phyloP scores from a whole-genome alignment of 495 filamentous ascomycete species.

The Bacidia gigantensis region DNA sequence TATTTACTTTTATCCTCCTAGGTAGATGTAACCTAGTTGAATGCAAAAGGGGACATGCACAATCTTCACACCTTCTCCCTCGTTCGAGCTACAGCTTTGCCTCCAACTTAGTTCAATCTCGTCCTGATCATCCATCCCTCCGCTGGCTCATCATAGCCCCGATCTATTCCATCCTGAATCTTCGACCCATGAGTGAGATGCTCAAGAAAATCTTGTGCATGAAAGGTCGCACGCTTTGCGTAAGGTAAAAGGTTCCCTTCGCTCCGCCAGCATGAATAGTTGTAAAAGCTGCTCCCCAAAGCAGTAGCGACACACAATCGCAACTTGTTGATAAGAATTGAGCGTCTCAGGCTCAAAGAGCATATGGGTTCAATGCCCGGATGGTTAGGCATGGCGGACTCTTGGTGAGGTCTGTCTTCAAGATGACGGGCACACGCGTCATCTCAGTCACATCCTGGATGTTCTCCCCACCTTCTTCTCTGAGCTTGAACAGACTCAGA shows the following conservation, averaged over 20 bases:
- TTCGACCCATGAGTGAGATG: background rate
- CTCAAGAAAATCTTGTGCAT: background rate
- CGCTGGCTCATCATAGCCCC: background rate
- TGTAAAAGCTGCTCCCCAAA: background rate
- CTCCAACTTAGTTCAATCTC: too few relatives aligned
- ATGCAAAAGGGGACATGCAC: background rate
- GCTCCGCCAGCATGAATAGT: background rate
- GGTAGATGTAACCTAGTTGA: background rate
- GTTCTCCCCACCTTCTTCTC: constrained; percentile 88
- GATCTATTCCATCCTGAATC: background rate
- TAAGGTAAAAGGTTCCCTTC: too few relatives aligned
- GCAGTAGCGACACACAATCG: background rate
- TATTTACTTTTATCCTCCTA: background rate
- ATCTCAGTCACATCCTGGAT: constrained; percentile 98
- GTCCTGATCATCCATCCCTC: background rate
- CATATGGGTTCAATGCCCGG: constrained; percentile 92
- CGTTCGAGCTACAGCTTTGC: background rate
- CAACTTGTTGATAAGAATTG: background rate
- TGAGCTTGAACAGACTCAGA: constrained; percentile 70
- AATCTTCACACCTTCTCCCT: background rate
- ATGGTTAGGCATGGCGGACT: constrained; percentile 99
- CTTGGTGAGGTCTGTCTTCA: constrained; percentile 97
- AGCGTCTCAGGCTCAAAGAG: constrained; percentile 39
- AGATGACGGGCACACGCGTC: constrained; percentile 86
- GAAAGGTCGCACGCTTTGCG: too few relatives aligned